Conservation (phyloP, 176 grass and related monocot genomes). For the Tillandsia fasciculata region DNA sequence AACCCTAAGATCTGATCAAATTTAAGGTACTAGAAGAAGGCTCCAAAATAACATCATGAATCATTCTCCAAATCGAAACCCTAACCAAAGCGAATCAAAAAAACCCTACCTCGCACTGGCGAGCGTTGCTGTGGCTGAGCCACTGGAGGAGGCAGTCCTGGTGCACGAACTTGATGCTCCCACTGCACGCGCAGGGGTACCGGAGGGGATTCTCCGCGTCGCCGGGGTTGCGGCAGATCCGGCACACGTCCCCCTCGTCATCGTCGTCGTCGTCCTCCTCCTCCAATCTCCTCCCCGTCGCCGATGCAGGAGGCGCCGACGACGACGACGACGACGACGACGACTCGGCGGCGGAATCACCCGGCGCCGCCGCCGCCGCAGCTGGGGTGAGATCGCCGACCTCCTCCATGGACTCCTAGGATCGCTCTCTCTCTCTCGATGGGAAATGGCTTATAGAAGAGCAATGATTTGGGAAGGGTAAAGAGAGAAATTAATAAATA, state of each 20-base stretch:
- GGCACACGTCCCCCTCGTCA: conserved; percentile 79
- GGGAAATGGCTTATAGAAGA: background rate
- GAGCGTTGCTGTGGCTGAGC: conserved; percentile 97
- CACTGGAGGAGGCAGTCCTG: conserved; percentile 99
- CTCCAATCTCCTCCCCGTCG: conserved; percentile 20
- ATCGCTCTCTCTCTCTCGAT: background rate
- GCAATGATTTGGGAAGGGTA: too few relatives aligned
- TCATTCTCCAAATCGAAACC: conserved; percentile 12
- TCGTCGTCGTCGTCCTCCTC: conserved; percentile 51
- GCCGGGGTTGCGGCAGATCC: conserved; percentile 99
- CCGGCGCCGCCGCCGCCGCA: conserved; percentile 23
- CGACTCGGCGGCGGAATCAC: background rate
- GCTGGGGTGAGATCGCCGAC: conserved; percentile 2
- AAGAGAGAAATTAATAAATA: too few relatives aligned
- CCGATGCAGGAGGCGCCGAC: conserved; percentile 20
- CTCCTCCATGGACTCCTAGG: background rate
- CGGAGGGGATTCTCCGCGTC: conserved; percentile 77
- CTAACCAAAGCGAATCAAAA: background rate
- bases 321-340: background rate
- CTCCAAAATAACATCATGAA: background rate
- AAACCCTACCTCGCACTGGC: conserved; percentile 82
- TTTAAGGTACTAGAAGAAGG: background rate
- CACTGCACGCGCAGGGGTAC: conserved; percentile 97
- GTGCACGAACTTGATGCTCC: conserved; percentile 98
- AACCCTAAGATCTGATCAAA: background rate